Conservation (phyloP, 345 rosid species). For the Streptanthus diversifolius region DNA sequence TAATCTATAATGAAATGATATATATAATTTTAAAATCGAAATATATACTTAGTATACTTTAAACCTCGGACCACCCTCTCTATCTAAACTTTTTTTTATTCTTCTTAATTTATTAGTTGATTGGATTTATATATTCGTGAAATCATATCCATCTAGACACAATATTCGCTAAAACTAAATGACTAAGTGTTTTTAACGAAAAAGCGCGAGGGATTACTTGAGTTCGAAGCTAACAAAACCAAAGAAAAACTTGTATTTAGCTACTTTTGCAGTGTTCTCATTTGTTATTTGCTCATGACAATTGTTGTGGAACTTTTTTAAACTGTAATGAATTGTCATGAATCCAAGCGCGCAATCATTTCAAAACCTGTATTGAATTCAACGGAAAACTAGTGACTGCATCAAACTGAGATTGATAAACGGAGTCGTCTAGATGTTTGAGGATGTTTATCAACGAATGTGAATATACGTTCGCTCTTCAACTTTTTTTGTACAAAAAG, state of each 20-base stretch:
- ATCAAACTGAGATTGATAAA: background rate
- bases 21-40: background rate
- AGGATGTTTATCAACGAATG: background rate
- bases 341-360: background rate
- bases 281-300: background rate
- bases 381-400: background rate
- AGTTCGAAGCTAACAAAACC: conserved; percentile 5
- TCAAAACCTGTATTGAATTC: background rate
- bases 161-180: background rate
- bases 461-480: background rate
- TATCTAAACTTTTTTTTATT: conserved; percentile 21
- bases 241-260: background rate
- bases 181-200: background rate
- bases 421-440: background rate
- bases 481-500: too few relatives aligned
- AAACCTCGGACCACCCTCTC: conserved; percentile 24
- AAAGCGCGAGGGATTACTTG: conserved; percentile 7
- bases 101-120: conserved; percentile 17
- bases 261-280: background rate
- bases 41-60: background rate
- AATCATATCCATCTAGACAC: background rate
- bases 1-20: background rate
- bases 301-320: background rate
- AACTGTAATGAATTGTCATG: background rate
- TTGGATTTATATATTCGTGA: conserved; percentile 12